Evolutionary conservation across 192 early-diverging fungal species (phyloP), one percentile per base, ranked within the genome.

Genomic region (Entomortierella chlamydospora): DNA sequence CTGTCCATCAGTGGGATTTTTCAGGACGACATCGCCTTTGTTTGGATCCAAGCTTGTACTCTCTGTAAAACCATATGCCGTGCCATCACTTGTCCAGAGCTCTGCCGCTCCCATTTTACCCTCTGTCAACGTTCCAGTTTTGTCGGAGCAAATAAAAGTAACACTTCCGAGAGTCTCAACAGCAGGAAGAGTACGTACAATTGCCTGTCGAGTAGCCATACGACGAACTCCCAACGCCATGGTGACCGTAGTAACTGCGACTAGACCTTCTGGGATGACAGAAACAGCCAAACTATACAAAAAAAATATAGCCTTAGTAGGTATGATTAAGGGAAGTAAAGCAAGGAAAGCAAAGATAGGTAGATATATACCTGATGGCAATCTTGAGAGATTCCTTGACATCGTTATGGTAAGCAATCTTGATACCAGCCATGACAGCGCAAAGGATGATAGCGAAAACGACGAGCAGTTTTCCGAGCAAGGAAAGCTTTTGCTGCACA

Each of bases 61-160:
- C 64, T 93, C 81, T 0, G 90, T 89, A 56, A 94, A 92, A 10
- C 81, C 79, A 54, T 90, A 95, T 10, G 84, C 56, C 12, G 74
- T 70, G 64, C 90, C 87, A 73, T 95, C 92, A 10, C 83, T 81
- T 7, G 91, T 93, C 92, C 93, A 95, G 20, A 97, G 84, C 78
- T 91, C 87, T 29, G 90, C 84, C 13, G 95, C 90, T n/a, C 94
- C 94, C 97, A 99, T 99, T 72, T 96, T 96, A 57, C 95, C 95
- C 84, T 98, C 94, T 11, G 97, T 99, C 39, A 98, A 82, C 0
- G 97, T 98, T 25, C 97, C 97, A 13, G 88, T 90, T 88, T 99
- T 99, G 83, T 99, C 97, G 4, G 97, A 99, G 81, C 97, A 99
- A 83, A 99, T 97, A 52, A 93, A 91, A 5, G 95, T 96, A 7